Evolutionary conservation across 1,284 basidiomycete species (phyloP), one percentile per base, ranked within the genome.

Genomic region (Trichosporon sp.): DNA sequence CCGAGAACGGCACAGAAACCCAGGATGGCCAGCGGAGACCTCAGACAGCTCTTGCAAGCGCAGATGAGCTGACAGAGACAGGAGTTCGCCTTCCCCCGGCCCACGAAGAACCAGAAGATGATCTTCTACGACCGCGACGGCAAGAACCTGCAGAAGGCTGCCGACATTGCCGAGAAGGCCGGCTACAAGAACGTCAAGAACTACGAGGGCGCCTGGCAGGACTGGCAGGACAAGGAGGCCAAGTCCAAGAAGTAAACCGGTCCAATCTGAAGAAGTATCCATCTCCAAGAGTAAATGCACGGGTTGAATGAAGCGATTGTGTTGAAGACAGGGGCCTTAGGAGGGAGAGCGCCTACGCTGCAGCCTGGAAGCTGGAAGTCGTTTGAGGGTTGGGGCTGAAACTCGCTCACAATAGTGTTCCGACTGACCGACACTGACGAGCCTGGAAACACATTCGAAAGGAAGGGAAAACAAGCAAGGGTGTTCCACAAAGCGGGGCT

Each of bases 101-200:
- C 95, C 3, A 61, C 48, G 14, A 83, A 85, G 73, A 82, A 88
- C 70, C 91, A 96, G 80, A 90, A 93, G 78, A 84, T 98, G 40
- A 88, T 92, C 12, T 94, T 96, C 80, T 96, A 96, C 84, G 98
- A 96, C 84, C 87, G 94, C 67, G 92, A 91, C 73, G 95, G 95
- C 5, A 90, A 89, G 82, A 88, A 95, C 67, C 91, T 91, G 73
- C 86, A 90, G 6, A 89, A 90, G 31, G 95, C 95, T 0, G 86
- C 90, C 68, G 93, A 96, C 77, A 87, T 92, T 63, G 93, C 93
- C 0, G 89, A 89, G 78, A 86, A 90, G 75, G 91, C 92, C 78
- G 94, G 94, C 7, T 96, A 88, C 64, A 81, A 89, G 86, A 74
- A 92, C 91, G 92, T 93, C 78, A 78, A 89, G 71, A 95, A 95